Evolutionary conservation across 148 eudicot genomes (phyloP).

Genomic region (Rhododendron ovatum): DNA sequence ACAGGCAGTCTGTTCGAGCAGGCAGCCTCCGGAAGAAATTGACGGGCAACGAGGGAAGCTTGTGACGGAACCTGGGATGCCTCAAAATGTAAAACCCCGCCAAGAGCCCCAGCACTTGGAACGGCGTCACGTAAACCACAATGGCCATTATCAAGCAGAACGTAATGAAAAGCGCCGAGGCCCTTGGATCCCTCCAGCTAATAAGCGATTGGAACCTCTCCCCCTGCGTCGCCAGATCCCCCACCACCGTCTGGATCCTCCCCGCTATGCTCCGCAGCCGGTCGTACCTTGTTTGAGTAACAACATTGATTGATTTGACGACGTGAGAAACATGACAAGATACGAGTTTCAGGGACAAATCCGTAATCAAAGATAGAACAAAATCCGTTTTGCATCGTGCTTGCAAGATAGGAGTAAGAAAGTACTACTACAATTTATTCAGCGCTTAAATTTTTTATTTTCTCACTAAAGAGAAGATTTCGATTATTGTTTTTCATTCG

Average conservation of each 20-base stretch:
- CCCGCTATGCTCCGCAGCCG: slow-evolving; percentile 55
- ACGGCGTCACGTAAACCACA: slow-evolving; percentile 45
- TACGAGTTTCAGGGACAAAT: not conserved
- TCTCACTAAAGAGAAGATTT: no score
- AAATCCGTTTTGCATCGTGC: not conserved
- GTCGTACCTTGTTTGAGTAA: slow-evolving; percentile 12
- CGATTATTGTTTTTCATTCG: no score
- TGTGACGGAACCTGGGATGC: slow-evolving; percentile 49
- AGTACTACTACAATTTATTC: no score
- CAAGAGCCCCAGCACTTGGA: slow-evolving; percentile 39
- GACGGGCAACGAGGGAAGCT: slow-evolving; percentile 43
- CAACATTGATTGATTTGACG: not conserved
- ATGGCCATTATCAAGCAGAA: slow-evolving; percentile 45
- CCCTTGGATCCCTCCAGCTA: slow-evolving; percentile 59
- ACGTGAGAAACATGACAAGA: not conserved
- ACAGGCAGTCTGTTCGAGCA: slow-evolving; percentile 48
- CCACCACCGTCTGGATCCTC: slow-evolving; percentile 52
- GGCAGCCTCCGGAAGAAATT: slow-evolving; percentile 57
- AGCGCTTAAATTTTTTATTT: no score
- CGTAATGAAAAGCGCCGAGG: slow-evolving; percentile 40
- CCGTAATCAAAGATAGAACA: not conserved
- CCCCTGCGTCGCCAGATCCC: slow-evolving; percentile 59
- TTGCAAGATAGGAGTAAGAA: no score
- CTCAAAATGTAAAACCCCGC: slow-evolving; percentile 38
- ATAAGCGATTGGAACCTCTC: slow-evolving; percentile 47